Percentiles rank a stretch among this genome's conserved stretches.
Evolutionary conservation across 2,329 filamentous ascomycete genomes (phyloP).

Genomic region (Colletotrichum scovillei): DNA sequence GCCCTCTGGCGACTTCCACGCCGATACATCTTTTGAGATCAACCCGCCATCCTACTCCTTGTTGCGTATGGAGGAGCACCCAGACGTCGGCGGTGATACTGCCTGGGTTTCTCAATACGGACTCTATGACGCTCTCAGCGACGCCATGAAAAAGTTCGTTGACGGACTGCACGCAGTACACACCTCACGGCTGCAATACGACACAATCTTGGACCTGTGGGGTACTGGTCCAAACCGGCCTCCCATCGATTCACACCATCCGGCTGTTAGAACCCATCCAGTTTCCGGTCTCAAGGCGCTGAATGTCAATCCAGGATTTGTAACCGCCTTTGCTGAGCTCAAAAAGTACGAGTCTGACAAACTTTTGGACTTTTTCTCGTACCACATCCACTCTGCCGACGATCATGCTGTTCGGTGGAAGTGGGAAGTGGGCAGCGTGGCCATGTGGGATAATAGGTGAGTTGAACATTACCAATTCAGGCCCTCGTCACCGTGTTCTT

Average conservation of each 20-base stretch:
- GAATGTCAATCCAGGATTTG: slow-evolving; percentile 58
- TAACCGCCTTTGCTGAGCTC: slow-evolving; percentile 60
- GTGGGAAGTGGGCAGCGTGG: slow-evolving; percentile 60
- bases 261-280: slow-evolving; percentile 60
- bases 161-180: slow-evolving; percentile 58
- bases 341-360: slow-evolving; percentile 60
- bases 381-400: slow-evolving; percentile 60
- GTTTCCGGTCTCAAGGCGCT: slow-evolving; percentile 59
- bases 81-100: slow-evolving; percentile 58
- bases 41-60: slow-evolving; percentile 63
- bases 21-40: slow-evolving; percentile 62
- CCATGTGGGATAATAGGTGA: slow-evolving; percentile 62
- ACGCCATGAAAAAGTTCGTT: slow-evolving; percentile 53
- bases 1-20: slow-evolving; percentile 58
- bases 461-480: too few relatives aligned
- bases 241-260: slow-evolving; percentile 60
- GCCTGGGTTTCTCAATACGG: slow-evolving; percentile 60
- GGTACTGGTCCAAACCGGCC: slow-evolving; percentile 52
- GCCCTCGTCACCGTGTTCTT: too few relatives aligned
- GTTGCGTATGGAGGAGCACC: slow-evolving; percentile 62
- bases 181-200: slow-evolving; percentile 58
- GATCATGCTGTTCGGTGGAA: slow-evolving; percentile 63
- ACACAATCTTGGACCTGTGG: slow-evolving; percentile 59
- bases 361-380: slow-evolving; percentile 57
- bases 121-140: slow-evolving; percentile 57